Evolutionary conservation across 2,329 filamentous ascomycete species (phyloP).

Genomic region (Trichophyton rubrum): DNA sequence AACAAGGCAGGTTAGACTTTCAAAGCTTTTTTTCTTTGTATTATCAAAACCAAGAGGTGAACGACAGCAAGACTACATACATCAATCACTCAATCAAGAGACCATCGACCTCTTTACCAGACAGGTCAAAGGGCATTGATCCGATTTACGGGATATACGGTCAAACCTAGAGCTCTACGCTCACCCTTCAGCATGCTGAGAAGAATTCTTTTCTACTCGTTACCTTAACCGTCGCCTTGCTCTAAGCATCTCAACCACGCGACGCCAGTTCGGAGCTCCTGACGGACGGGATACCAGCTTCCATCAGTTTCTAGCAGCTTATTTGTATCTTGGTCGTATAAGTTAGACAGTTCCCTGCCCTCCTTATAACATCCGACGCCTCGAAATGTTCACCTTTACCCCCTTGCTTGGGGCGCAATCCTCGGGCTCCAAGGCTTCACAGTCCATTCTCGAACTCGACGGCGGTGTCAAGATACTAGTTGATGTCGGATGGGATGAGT

Average conservation of each 20-base stretch:
- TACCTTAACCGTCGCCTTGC: background rate
- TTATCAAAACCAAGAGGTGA: background rate
- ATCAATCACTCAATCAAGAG: background rate
- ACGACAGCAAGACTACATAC: background rate
- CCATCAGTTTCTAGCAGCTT: background rate
- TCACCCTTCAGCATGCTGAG: background rate
- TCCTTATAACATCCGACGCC: background rate
- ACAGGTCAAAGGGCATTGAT: background rate
- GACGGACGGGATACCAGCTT: background rate
- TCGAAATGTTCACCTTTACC: conserved; percentile 85
- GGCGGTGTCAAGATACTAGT: conserved; percentile 91
- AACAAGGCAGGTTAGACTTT: background rate
- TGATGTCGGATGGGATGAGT: conserved; percentile 91
- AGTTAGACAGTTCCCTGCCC: background rate
- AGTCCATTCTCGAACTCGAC: conserved; percentile 93
- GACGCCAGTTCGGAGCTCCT: background rate
- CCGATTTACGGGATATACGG: background rate
- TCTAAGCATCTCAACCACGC: background rate
- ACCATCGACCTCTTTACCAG: background rate
- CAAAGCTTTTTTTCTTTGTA: background rate
- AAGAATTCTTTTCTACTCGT: background rate
- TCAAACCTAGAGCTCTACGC: background rate
- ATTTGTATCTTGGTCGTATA: background rate
- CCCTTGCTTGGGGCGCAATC: conserved; percentile 84
- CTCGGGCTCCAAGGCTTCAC: conserved; percentile 63